A percentile compares a stretch with the other conserved stretches of the same genome.
Evolutionary conservation across 2,329 filamentous ascomycete species (phyloP).

Genomic region (Alternaria viburni): DNA sequence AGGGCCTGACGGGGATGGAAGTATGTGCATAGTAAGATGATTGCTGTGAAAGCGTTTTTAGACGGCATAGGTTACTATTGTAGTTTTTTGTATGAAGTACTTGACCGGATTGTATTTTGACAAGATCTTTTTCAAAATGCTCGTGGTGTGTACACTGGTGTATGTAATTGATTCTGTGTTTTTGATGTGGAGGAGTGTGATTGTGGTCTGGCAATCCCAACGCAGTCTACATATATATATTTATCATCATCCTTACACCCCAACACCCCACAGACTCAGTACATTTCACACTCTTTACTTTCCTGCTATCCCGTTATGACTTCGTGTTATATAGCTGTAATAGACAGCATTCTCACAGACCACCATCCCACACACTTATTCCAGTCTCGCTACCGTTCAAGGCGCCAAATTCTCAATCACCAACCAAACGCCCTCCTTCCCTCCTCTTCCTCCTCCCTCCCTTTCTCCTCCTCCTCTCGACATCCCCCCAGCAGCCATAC

Average conservation of each 20-base stretch:
- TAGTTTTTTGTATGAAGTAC: slow-evolving; percentile 43
- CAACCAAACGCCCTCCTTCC: slow-evolving; percentile 34
- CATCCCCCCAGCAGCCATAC: background rate
- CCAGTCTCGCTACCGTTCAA: background rate
- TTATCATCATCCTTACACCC: too few relatives aligned
- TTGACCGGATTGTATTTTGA: slow-evolving; percentile 35
- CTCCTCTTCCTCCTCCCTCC: background rate
- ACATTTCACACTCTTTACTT: too few relatives aligned
- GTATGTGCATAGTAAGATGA: slow-evolving; percentile 17
- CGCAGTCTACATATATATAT: too few relatives aligned
- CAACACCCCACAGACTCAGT: too few relatives aligned
- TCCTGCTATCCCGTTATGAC: too few relatives aligned
- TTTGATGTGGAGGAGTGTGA: too few relatives aligned
- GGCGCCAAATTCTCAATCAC: slow-evolving; percentile 38
- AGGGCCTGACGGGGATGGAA: background rate
- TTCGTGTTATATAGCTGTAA: too few relatives aligned
- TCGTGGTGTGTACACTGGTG: too few relatives aligned
- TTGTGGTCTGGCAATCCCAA: too few relatives aligned
- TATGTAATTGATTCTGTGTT: too few relatives aligned
- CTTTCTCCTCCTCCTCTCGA: background rate
- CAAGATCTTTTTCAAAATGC: slow-evolving; percentile 30
- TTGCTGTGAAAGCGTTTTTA: slow-evolving; percentile 20
- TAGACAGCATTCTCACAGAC: too few relatives aligned
- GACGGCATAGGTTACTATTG: slow-evolving; percentile 18
- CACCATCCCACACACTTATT: too few relatives aligned